Conservation (phyloP, 257 asterid genomes). For the Przewalskia tangutica region DNA sequence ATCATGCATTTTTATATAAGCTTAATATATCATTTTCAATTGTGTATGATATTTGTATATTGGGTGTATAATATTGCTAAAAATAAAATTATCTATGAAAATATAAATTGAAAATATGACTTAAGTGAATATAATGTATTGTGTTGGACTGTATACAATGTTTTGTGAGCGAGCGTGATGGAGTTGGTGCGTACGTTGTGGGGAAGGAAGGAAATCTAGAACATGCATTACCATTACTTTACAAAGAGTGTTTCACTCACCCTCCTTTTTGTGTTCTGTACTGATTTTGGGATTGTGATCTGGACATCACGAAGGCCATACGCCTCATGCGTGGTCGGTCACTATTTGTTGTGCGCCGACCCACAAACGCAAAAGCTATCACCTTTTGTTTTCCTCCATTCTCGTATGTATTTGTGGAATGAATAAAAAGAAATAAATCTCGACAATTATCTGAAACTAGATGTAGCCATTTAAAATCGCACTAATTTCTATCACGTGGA, state of each 20-base stretch:
- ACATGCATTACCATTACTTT: slow-evolving; percentile 32
- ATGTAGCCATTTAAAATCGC: too few relatives aligned
- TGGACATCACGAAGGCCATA: slow-evolving; percentile 7
- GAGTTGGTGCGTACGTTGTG: not conserved
- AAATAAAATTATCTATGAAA: too few relatives aligned
- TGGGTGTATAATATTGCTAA: not conserved
- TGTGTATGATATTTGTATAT: too few relatives aligned
- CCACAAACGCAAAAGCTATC: not conserved
- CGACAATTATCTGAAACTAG: too few relatives aligned
- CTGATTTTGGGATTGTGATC: slow-evolving; percentile 13
- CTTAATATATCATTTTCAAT: too few relatives aligned
- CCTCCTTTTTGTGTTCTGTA: not conserved
- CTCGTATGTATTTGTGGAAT: not conserved
- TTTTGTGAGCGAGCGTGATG: too few relatives aligned
- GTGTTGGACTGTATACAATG: too few relatives aligned
- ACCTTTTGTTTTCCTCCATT: not conserved
- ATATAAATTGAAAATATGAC: too few relatives aligned
- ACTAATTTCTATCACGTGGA: too few relatives aligned
- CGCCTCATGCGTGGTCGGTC: not conserved
- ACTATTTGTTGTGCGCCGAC: not conserved
- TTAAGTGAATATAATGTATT: too few relatives aligned
- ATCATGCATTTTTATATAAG: not conserved
- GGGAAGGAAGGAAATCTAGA: slow-evolving; percentile 17
- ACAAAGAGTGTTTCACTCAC: slow-evolving; percentile 8
- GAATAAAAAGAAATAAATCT: not conserved